Base-by-base conservation (phyloP, 2,329 filamentous ascomycete genomes). In the Emergomyces orientalis region DNA sequence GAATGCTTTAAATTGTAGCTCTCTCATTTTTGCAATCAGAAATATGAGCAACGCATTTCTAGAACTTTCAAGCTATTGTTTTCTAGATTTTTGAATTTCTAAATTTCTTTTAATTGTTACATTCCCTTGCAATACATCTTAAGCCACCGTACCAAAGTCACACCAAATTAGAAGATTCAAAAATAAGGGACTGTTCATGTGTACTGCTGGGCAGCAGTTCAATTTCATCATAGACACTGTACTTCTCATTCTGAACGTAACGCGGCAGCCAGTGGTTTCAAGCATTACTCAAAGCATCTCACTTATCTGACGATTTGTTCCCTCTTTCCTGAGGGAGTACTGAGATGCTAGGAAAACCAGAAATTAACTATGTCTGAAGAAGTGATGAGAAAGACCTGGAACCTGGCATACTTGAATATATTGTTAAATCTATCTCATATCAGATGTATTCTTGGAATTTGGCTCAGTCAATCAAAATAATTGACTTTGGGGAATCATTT, bases 401-500 rank as follows among this genome's bases (percentile, higher is more conserved):
- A 9, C 61, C 55, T 19, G 66, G 67, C 7, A 55, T 72, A 19
- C 71, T 69, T 0, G 25, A 66, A 52, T 71, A 73, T 64, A 64
- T 73, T 3, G 66, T 74, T 9, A 67, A 60, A 41, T 64, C 69
- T 52, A 61, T 65, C 45, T 60, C 47, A 62, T 65, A 60, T 49
- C 51, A 34, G 30, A 65, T 17, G n/a, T 55, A 27, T 52, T 65
- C 56, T 63, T 66, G 62, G 66, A 63, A 61, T 30, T 62, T 54
- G 27, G 27, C 64, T 3, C 58, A 65, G 27, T 9, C 54, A 0
- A 66, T 72, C 65, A 75, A 75, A 54, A 71, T 76, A n/a, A 65
- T 77, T 13, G 74, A 78, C 63, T 77, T 77, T 62, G 74, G 75
- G 0, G 68, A 76, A 66, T 75, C 75, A 49, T 78, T 78, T 62